Evolutionary conservation across 495 filamentous ascomycete genomes (phyloP), one percentile per base, ranked within the genome.

Genomic region (Delitschia confertaspora): DNA sequence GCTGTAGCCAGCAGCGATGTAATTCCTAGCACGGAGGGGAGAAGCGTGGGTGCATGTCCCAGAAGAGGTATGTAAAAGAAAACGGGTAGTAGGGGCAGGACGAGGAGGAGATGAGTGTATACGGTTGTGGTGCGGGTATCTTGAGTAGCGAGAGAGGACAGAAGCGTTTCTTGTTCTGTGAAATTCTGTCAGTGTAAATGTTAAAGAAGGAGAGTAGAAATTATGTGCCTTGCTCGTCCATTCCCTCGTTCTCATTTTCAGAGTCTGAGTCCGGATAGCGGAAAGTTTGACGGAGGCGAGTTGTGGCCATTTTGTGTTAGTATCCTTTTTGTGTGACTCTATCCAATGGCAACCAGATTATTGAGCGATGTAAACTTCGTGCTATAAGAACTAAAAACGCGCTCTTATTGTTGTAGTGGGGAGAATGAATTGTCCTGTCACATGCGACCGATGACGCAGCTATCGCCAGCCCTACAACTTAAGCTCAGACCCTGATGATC

Each of bases 171-270:
- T 49, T 56, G 53, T 24, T 56, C 53, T 50, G 19, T 31, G 22
- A 32, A 21, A 20, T 26, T 4, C 19, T 13, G 18, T 33, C 31
- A 14, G n/a, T 4, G 22, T 23, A 10, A 17, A 1, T 14, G 6
- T n/a, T 17, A 25, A 32, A 29, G n/a, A 19, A 29, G 30, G 23
- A 26, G 22, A 13, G 18, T 24, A 23, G 44, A 6, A 22, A 20
- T 18, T 25, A 33, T 16, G n/a, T 43, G 42, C 53, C 60, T 51
- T 60, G 51, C 55, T 63, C 60, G 41, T 64, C 62, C 20, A 65
- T 52, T 17, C 61, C 58, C 42, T 61, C 58, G 8, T 62, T 58
- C 19, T 47, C 43, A 11, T 58, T 51, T n/a, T 57, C 60, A 31
- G 41, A 45, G 24, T 52, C 46, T 29, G 34, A 38, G 14, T 60